These are phyloP conservation scores for Candida koratica DNA, from an alignment of 805 yeast genomes.

Conservation along the genomic window DNA sequence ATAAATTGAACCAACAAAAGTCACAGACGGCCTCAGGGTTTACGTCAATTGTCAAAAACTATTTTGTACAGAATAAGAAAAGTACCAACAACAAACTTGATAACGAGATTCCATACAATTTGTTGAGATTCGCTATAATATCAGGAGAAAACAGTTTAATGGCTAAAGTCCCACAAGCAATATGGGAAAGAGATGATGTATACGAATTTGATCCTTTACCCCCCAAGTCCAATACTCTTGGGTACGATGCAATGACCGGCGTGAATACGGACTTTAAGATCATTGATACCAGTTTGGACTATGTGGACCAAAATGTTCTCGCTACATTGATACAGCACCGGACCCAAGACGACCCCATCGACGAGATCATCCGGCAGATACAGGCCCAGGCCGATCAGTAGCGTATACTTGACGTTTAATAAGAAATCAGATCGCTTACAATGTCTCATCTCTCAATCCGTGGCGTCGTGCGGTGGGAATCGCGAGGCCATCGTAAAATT, in stretches of 20 bases:
- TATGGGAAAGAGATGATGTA: conserved; percentile 60
- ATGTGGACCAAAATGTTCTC: conserved; percentile 45
- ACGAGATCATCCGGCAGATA: conserved; percentile 21
- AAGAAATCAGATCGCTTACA: no score
- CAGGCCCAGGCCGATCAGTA: conserved; percentile 14
- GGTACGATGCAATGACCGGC: conserved; percentile 40
- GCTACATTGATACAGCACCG: conserved; percentile 39
- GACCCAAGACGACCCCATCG: conserved; percentile 25
- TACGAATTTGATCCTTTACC: conserved; percentile 73
- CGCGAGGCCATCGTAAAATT: no score
- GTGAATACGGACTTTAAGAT: conserved; percentile 15
- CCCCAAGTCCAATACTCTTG: conserved; percentile 36
- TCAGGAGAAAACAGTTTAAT: conserved; percentile 69
- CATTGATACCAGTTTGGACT: conserved; percentile 35
- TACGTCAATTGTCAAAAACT: conserved; percentile 15
- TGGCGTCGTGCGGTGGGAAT: no score
- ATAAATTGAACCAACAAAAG: conserved; percentile 1
- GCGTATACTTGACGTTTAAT: no score
- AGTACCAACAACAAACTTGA: background rate
- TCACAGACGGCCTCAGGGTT: conserved; percentile 5
- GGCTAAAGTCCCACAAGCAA: conserved; percentile 60
- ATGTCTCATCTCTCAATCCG: no score
- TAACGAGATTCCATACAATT: conserved; percentile 51
- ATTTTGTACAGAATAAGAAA: conserved; percentile 11
- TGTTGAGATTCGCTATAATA: conserved; percentile 63